A percentile compares a stretch with the other conserved stretches of the same genome.
Conservation (phyloP, 2,329 filamentous ascomycete genomes). For the Teratosphaeria viscida region DNA sequence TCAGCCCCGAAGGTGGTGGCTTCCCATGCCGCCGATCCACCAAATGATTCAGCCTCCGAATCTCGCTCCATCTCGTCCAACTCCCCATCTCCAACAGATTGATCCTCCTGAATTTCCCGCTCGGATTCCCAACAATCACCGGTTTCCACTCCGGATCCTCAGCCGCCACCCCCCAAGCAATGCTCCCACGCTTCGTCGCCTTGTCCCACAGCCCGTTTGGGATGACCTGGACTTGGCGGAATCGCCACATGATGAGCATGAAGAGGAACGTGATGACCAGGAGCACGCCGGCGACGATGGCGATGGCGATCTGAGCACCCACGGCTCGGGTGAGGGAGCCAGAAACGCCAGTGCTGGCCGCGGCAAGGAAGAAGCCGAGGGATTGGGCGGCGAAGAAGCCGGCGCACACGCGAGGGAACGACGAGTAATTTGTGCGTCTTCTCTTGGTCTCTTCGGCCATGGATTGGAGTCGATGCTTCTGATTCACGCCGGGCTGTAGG, state of each 20-base stretch:
- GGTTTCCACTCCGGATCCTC: slow-evolving; percentile 56
- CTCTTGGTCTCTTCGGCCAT: slow-evolving; percentile 34
- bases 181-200: slow-evolving; percentile 35
- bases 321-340: slow-evolving; percentile 56
- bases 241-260: slow-evolving; percentile 52
- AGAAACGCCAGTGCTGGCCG: slow-evolving; percentile 56
- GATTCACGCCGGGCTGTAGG: slow-evolving; percentile 59
- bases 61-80: slow-evolving; percentile 63
- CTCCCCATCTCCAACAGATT: slow-evolving; percentile 60
- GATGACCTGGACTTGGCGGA: slow-evolving; percentile 57
- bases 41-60: slow-evolving; percentile 41
- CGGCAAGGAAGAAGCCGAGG: slow-evolving; percentile 59
- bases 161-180: slow-evolving; percentile 31
- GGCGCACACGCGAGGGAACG: slow-evolving; percentile 61
- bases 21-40: neutral
- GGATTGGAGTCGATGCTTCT: slow-evolving; percentile 34
- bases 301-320: slow-evolving; percentile 58
- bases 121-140: slow-evolving; percentile 60
- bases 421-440: slow-evolving; percentile 60
- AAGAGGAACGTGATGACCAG: slow-evolving; percentile 55
- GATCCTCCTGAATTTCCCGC: slow-evolving; percentile 57
- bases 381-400: slow-evolving; percentile 62
- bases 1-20: neutral
- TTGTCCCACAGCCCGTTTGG: slow-evolving; percentile 44
- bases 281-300: slow-evolving; percentile 57